phyloP scores from a whole-genome alignment of 768 basidiomycete species.

The Lactarius hengduanensis region DNA sequence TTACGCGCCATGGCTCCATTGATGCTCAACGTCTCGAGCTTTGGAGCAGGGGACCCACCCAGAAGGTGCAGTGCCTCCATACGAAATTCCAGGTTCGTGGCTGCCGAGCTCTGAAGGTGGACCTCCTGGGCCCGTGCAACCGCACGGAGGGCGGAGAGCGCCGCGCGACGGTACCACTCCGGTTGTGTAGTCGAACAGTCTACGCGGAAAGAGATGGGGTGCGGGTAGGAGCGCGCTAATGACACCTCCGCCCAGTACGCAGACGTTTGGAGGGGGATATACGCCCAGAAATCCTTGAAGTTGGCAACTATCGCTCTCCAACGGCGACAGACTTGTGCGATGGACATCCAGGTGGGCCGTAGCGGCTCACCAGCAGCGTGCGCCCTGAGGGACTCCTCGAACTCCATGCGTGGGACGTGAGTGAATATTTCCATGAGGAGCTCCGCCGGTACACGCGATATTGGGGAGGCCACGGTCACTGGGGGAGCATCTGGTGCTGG shows the following conservation, averaged over 20 bases:
- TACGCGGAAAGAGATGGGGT: slow-evolving; percentile 8
- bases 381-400: slow-evolving; percentile 11
- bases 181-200: background rate
- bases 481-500: background rate
- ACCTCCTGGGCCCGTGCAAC: slow-evolving; percentile 13
- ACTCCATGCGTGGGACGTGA: slow-evolving; percentile 18
- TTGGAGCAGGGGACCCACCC: background rate
- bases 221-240: slow-evolving; percentile 6
- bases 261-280: slow-evolving; percentile 9
- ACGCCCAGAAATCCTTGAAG: slow-evolving; percentile 19
- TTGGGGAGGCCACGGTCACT: background rate
- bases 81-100: background rate
- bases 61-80: background rate
- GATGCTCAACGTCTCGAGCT: slow-evolving; percentile 5
- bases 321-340: slow-evolving; percentile 8
- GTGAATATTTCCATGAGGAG: slow-evolving; percentile 16
- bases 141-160: slow-evolving; percentile 5
- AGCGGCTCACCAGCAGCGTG: no score
- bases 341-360: slow-evolving; percentile 6
- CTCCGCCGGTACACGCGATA: slow-evolving; percentile 15
- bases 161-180: slow-evolving; percentile 4
- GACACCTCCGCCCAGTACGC: slow-evolving; percentile 10
- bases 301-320: slow-evolving; percentile 5
- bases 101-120: slow-evolving; percentile 2
- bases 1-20: background rate